A percentile compares a stretch with the other conserved stretches of the same genome.
These are phyloP conservation scores for Phoma sp. DNA, from an alignment of 2,329 filamentous ascomycete genomes.

Conservation along the genomic window DNA sequence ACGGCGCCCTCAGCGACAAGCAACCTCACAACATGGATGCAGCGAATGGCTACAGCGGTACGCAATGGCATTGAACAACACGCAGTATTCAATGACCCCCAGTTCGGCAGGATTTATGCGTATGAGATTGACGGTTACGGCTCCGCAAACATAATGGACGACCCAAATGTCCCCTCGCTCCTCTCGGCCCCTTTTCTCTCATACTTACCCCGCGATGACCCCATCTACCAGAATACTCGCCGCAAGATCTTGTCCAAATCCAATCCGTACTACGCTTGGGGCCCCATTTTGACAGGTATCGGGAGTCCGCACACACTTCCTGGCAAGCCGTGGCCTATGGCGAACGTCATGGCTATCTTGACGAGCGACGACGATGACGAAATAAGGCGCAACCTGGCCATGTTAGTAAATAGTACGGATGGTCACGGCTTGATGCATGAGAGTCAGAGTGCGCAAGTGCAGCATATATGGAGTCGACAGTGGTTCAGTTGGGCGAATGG, in stretches of 20 bases:
- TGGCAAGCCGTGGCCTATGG: slow-evolving; percentile 58
- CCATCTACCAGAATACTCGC: slow-evolving; percentile 54
- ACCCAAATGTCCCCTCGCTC: slow-evolving; percentile 72
- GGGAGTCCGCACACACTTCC: slow-evolving; percentile 55
- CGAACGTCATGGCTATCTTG: slow-evolving; percentile 55
- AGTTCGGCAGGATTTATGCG: slow-evolving; percentile 51
- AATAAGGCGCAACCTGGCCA: slow-evolving; percentile 49
- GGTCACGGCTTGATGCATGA: slow-evolving; percentile 58
- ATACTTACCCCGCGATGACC: slow-evolving; percentile 52
- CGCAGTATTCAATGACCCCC: slow-evolving; percentile 46
- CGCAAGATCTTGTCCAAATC: slow-evolving; percentile 48
- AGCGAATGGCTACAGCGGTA: slow-evolving; percentile 56
- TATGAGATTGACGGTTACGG: slow-evolving; percentile 58
- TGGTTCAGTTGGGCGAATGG: slow-evolving; percentile 61
- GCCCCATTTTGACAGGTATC: slow-evolving; percentile 53
- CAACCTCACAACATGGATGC: slow-evolving; percentile 62
- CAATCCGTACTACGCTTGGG: slow-evolving; percentile 57
- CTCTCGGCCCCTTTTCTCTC: slow-evolving; percentile 68
- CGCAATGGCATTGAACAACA: slow-evolving; percentile 51
- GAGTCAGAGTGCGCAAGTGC: slow-evolving; percentile 52
- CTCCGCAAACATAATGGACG: slow-evolving; percentile 68
- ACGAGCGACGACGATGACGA: slow-evolving; percentile 56
- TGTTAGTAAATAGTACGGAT: slow-evolving; percentile 55
- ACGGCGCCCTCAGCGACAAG: slow-evolving; percentile 44
- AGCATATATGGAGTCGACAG: slow-evolving; percentile 53